phyloP scores from a whole-genome alignment of 139 green algal genomes.

The Volvox africanus region DNA sequence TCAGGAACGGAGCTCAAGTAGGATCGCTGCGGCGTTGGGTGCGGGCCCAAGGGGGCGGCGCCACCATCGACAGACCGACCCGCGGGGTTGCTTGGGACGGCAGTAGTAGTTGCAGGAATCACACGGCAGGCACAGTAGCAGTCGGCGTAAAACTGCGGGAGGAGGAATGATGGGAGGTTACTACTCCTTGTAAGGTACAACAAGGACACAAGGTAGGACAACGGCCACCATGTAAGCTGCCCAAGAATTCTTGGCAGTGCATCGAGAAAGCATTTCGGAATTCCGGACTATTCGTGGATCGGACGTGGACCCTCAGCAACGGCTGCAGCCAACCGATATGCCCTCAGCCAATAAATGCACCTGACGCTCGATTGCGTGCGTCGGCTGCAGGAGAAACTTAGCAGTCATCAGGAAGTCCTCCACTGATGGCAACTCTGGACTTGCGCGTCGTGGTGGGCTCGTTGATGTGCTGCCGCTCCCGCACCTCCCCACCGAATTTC shows the following conservation, averaged over 20 bases:
- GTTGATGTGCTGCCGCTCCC: neutral
- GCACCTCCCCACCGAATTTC: neutral
- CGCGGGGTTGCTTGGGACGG: neutral
- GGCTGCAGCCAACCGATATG: too few relatives aligned
- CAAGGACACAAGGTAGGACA: too few relatives aligned
- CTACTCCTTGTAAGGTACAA: too few relatives aligned
- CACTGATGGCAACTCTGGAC: neutral
- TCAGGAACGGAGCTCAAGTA: constrained; percentile 23
- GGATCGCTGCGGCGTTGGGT: neutral
- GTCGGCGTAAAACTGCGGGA: constrained; percentile 36
- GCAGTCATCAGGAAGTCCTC: constrained; percentile 29
- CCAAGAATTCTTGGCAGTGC: too few relatives aligned
- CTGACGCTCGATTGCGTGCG: constrained; percentile 24
- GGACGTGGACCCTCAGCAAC: too few relatives aligned
- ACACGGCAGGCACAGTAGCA: constrained; percentile 33
- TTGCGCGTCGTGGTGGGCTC: neutral
- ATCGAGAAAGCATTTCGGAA: too few relatives aligned
- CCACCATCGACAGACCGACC: neutral
- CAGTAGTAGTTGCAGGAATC: neutral
- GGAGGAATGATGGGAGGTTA: neutral
- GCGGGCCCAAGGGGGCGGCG: neutral
- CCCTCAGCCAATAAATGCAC: neutral
- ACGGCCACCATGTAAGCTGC: too few relatives aligned
- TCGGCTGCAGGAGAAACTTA: constrained; percentile 35
- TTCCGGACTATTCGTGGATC: too few relatives aligned